Evolutionary conservation across 2,329 filamentous ascomycete genomes (phyloP).

Genomic region (Colletotrichum liriopes): DNA sequence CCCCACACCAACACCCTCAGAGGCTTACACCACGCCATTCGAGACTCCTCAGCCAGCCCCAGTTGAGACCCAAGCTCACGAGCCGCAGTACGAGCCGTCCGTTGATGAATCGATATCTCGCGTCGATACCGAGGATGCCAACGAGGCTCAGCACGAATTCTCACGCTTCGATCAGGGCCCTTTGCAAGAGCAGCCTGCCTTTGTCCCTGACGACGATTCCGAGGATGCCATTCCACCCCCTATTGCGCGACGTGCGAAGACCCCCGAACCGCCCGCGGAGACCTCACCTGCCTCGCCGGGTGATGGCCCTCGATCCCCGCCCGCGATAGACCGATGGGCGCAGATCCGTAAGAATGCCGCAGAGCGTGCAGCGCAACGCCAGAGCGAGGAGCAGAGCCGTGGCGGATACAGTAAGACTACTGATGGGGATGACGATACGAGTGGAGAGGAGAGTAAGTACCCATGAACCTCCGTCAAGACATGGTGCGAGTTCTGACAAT

Average conservation of each 20-base stretch:
- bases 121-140: constrained; percentile 72
- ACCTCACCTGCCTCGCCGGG: constrained; percentile 49
- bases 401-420: constrained; percentile 70
- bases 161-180: constrained; percentile 90
- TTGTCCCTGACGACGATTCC: constrained; percentile 74
- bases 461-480: background rate
- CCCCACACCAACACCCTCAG: constrained; percentile 42
- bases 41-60: constrained; percentile 41
- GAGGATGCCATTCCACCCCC: constrained; percentile 68
- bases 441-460: constrained; percentile 91
- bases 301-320: constrained; percentile 49
- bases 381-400: constrained; percentile 76
- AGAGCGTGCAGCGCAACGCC: constrained; percentile 78
- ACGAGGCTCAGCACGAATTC: constrained; percentile 73
- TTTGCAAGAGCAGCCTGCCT: constrained; percentile 87
- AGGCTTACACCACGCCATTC: constrained; percentile 40
- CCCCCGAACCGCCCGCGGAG: constrained; percentile 47
- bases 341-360: constrained; percentile 96
- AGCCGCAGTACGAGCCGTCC: constrained; percentile 62
- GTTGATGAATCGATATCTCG: constrained; percentile 68
- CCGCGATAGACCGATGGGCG: constrained; percentile 87
- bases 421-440: constrained; percentile 88
- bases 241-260: constrained; percentile 61
- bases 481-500: constrained; percentile 46
- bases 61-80: constrained; percentile 44